Conservation (phyloP, 2,329 filamentous ascomycete species). For the Didymellaceae sp. region DNA sequence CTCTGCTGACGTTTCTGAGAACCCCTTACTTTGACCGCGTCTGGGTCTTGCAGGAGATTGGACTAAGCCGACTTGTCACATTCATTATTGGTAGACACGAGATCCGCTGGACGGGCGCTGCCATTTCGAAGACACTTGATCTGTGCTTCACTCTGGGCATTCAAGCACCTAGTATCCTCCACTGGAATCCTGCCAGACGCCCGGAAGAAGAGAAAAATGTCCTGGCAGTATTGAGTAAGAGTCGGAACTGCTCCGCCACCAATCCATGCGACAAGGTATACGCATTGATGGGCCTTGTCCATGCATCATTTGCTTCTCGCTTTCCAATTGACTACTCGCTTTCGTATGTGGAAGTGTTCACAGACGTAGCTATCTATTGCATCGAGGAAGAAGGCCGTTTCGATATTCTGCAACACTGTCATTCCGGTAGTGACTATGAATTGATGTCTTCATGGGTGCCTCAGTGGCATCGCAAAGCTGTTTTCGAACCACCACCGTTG, state of each 20-base stretch:
- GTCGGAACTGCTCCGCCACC: conserved; percentile 10
- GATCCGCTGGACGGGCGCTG: conserved; percentile 1
- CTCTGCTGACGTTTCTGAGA: not conserved
- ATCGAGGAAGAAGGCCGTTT: not conserved
- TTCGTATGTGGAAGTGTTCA: not conserved
- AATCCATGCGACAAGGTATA: conserved; percentile 19
- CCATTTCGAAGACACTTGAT: not conserved
- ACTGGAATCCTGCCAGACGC: not conserved
- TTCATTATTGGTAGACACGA: not conserved
- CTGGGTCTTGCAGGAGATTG: conserved; percentile 29
- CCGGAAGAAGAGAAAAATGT: conserved; percentile 11
- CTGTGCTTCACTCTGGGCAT: not conserved
- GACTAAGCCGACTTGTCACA: conserved; percentile 10
- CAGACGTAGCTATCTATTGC: not conserved
- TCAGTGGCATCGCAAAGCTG: not conserved
- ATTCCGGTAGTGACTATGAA: not conserved
- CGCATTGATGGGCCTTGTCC: conserved; percentile 14
- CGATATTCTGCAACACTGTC: not conserved
- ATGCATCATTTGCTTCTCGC: not conserved
- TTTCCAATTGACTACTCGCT: not conserved
- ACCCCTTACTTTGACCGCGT: conserved; percentile 22
- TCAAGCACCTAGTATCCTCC: not conserved
- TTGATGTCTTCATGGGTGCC: not conserved
- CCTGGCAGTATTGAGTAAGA: conserved; percentile 7
- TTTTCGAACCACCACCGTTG: not conserved